Percentiles rank a stretch among this genome's conserved stretches.
Evolutionary conservation across 1,284 basidiomycete genomes (phyloP).

Genomic region (Hypsizygus ulmarius): DNA sequence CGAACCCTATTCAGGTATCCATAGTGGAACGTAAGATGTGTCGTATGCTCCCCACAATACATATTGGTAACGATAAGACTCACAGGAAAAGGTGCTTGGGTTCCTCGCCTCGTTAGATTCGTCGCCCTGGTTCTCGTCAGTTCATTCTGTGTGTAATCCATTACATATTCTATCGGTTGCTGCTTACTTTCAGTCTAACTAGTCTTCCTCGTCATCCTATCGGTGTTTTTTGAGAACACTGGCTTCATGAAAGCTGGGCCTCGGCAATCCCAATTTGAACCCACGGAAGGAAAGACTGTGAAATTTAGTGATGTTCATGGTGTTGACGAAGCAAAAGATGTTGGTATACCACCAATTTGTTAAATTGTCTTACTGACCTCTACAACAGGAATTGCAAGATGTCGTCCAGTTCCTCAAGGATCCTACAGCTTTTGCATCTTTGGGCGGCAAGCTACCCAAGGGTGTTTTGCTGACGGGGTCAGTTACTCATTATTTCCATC

Average conservation of each 20-base stretch:
- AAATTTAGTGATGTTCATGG: constrained; percentile 94
- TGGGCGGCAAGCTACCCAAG: constrained; percentile 91
- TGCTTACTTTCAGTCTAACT: constrained; percentile 5
- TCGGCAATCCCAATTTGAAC: constrained; percentile 73
- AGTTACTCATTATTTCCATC: constrained; percentile 12
- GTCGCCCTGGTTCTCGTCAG: constrained; percentile 47
- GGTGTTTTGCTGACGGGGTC: constrained; percentile 86
- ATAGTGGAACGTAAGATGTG: constrained; percentile 68
- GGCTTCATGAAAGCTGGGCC: constrained; percentile 88
- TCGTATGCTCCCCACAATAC: not conserved
- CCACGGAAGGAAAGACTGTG: constrained; percentile 73
- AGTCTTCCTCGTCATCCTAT: constrained; percentile 82
- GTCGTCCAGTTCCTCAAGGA: constrained; percentile 92
- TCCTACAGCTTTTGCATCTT: constrained; percentile 81
- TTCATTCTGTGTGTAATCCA: constrained; percentile 47
- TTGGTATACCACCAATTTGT: constrained; percentile 27
- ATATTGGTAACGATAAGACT: constrained; percentile 11
- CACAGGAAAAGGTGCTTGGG: constrained; percentile 64
- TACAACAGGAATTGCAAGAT: constrained; percentile 79
- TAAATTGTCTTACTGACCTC: constrained; percentile 2
- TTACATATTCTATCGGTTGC: constrained; percentile 2
- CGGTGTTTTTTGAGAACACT: constrained; percentile 88
- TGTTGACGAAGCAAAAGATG: constrained; percentile 90
- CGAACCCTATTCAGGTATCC: constrained; percentile 72
- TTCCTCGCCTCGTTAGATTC: constrained; percentile 63